phyloP scores from a whole-genome alignment of 2,329 filamentous ascomycete species.

The Aureobasidium pullulans region DNA sequence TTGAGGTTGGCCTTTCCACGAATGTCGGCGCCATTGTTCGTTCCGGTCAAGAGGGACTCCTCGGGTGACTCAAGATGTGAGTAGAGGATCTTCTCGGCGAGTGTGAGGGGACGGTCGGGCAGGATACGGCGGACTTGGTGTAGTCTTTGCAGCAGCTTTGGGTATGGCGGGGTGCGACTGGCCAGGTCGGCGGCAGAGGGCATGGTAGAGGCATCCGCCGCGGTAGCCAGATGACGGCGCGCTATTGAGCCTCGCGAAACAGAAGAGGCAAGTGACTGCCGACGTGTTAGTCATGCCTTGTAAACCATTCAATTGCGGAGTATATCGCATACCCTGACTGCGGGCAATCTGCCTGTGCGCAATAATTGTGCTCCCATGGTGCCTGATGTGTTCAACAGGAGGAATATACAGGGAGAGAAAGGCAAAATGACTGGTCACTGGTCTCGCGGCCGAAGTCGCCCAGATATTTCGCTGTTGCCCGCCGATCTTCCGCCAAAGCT shows the following conservation, averaged over 20 bases:
- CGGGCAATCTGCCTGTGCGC: conserved; percentile 13
- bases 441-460: not conserved
- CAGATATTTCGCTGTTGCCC: conserved; percentile 2
- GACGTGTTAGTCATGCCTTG: not conserved
- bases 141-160: conserved; percentile 71
- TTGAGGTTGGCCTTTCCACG: conserved; percentile 88
- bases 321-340: conserved; percentile 6
- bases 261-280: conserved; percentile 12
- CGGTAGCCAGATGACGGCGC: conserved; percentile 26
- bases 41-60: conserved; percentile 75
- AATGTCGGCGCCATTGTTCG: conserved; percentile 74
- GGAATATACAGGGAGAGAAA: not conserved
- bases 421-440: not conserved
- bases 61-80: conserved; percentile 86
- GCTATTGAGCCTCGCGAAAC: not conserved
- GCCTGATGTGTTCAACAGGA: not conserved
- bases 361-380: conserved; percentile 13
- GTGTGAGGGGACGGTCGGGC: conserved; percentile 57
- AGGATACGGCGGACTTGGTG: conserved; percentile 68
- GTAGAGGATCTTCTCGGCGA: conserved; percentile 98
- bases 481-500: not conserved
- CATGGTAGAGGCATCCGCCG: conserved; percentile 16
- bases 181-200: conserved; percentile 32
- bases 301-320: not conserved
- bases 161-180: conserved; percentile 67